Conservation (phyloP, 306 rosid species). For the Vigna hirtella region DNA sequence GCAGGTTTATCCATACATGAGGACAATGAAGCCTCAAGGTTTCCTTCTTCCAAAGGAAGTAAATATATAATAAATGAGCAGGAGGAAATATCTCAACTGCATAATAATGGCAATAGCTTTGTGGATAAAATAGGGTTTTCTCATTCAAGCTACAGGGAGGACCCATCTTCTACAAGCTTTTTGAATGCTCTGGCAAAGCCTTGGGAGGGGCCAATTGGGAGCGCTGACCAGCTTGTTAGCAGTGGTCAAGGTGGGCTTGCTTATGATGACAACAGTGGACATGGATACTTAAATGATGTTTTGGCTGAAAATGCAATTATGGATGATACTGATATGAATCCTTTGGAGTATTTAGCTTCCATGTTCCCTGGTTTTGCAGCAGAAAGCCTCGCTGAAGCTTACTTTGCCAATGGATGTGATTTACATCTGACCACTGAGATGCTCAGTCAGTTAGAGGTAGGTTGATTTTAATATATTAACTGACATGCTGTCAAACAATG, state of each 20-base stretch:
- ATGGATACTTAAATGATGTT: constrained; percentile 68
- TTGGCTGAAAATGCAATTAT: constrained; percentile 62
- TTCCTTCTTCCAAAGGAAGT: constrained; percentile 65
- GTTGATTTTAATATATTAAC: constrained; percentile 28
- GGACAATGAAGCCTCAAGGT: constrained; percentile 60
- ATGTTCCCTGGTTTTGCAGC: constrained; percentile 93
- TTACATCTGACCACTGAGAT: constrained; percentile 82
- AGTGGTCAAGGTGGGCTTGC: constrained; percentile 61
- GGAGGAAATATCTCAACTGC: constrained; percentile 53
- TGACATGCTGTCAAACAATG: constrained; percentile 24
- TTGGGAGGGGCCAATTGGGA: constrained; percentile 78
- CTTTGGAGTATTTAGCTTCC: constrained; percentile 79
- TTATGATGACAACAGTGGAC: constrained; percentile 68
- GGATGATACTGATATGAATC: constrained; percentile 72
- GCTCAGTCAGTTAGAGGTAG: constrained; percentile 96
- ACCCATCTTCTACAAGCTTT: constrained; percentile 64
- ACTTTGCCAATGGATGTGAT: constrained; percentile 84
- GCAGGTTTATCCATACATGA: constrained; percentile 74
- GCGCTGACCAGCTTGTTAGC: constrained; percentile 54
- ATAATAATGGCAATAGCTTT: constrained; percentile 62
- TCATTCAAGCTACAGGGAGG: constrained; percentile 68
- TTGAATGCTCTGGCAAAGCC: constrained; percentile 62
- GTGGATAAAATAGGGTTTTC: constrained; percentile 70
- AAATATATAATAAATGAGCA: constrained; percentile 69
- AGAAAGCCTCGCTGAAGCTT: constrained; percentile 91